A percentile compares a stretch with the other conserved stretches of the same genome.
Evolutionary conservation across 2,329 filamentous ascomycete species (phyloP).

Genomic region (Domatiomyces globalis): DNA sequence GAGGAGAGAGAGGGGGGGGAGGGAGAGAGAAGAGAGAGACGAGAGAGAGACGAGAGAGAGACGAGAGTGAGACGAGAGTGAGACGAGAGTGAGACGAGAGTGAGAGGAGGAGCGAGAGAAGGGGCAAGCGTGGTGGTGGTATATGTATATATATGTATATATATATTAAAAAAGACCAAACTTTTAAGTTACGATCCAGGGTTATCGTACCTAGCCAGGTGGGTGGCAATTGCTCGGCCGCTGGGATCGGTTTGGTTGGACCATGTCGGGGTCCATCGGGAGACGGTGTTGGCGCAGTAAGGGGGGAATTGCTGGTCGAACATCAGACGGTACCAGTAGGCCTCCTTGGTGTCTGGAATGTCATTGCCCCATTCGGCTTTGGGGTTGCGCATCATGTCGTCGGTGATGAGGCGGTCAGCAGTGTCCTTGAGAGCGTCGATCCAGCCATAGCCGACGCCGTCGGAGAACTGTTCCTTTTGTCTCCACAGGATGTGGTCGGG

Average conservation of each 20-base stretch:
- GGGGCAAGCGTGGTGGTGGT: not conserved
- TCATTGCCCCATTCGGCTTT: conserved; percentile 92
- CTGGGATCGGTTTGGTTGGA: conserved; percentile 91
- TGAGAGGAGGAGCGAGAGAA: too few relatives aligned
- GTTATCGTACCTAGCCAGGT: conserved; percentile 55
- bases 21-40: too few relatives aligned
- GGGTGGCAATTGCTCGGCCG: conserved; percentile 67
- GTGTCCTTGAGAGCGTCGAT: conserved; percentile 95
- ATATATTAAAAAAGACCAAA: conserved; percentile 19
- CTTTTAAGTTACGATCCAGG: conserved; percentile 9
- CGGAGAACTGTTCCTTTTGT: conserved; percentile 99
- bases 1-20: too few relatives aligned
- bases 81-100: too few relatives aligned
- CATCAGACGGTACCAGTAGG: conserved; percentile 97
- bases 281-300: conserved; percentile 79
- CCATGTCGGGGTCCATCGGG: conserved; percentile 96
- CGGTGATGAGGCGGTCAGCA: conserved; percentile 75
- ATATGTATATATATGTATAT: not conserved
- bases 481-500: conserved; percentile 92
- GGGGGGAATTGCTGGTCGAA: conserved; percentile 97
- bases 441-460: conserved; percentile 97
- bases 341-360: conserved; percentile 92
- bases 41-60: too few relatives aligned
- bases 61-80: too few relatives aligned
- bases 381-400: conserved; percentile 97